phyloP scores from a whole-genome alignment of 345 rosid species.

The Populus deltoides region DNA sequence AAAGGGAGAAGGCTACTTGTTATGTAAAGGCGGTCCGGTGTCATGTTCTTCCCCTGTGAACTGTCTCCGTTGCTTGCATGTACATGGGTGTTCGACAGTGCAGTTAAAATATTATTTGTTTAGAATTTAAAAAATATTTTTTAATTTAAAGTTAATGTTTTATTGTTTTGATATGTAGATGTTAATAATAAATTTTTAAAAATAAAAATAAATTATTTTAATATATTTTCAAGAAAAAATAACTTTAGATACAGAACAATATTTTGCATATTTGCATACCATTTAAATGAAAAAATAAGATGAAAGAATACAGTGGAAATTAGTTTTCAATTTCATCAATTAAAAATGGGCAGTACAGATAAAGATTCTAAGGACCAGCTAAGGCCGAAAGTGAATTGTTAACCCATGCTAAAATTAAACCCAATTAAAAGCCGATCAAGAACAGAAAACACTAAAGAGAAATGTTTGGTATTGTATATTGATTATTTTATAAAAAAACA shows the following conservation, averaged over 20 bases:
- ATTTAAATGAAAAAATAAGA: neutral
- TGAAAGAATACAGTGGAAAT: neutral
- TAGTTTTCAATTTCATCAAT: neutral
- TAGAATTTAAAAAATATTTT: no score
- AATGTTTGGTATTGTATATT: no score
- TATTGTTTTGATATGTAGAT: no score
- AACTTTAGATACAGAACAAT: constrained; percentile 25
- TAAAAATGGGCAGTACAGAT: neutral
- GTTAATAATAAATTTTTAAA: no score
- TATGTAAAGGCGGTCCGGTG: constrained; percentile 10
- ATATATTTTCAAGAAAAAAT: no score
- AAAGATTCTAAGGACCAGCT: neutral
- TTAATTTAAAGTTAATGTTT: no score
- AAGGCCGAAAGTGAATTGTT: neutral
- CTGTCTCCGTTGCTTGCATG: neutral
- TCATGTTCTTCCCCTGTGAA: constrained; percentile 14
- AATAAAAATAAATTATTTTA: no score
- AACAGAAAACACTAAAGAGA: no score
- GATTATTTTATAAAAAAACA: no score
- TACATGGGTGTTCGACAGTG: no score
- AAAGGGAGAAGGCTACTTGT: constrained; percentile 24
- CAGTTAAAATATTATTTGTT: no score
- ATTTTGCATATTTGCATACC: neutral
- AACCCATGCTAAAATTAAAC: neutral
- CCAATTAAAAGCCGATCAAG: no score